Conservation (phyloP, 2,329 filamentous ascomycete species). For the Chaetomiaceae sp. region DNA sequence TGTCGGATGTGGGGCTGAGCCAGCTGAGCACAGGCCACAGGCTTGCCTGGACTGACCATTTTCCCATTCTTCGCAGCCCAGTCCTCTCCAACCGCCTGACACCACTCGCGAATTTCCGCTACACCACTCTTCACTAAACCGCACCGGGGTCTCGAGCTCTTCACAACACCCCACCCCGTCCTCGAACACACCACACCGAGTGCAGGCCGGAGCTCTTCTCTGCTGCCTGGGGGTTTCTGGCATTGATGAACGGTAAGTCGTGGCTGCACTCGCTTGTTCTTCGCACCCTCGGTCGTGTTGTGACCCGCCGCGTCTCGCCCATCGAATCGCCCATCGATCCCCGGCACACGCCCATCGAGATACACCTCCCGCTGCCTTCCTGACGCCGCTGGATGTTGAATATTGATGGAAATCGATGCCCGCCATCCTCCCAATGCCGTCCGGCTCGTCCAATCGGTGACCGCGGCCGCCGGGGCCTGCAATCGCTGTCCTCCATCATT, state of each 20-base stretch:
- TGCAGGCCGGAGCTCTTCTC: conserved; percentile 16
- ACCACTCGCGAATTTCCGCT: conserved; percentile 27
- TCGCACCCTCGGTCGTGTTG: conserved; percentile 23
- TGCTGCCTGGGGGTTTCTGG: conserved; percentile 35
- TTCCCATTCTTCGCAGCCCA: conserved; percentile 19
- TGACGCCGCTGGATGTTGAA: conserved; percentile 22
- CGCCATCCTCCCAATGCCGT: conserved; percentile 30
- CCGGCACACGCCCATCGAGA: conserved; percentile 32
- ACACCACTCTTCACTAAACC: conserved; percentile 27
- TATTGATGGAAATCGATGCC: conserved; percentile 33
- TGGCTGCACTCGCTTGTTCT: conserved; percentile 23
- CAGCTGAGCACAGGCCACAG: conserved; percentile 19
- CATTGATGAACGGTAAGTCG: conserved; percentile 47
- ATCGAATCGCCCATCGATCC: conserved; percentile 34
- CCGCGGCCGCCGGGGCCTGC: conserved; percentile 26
- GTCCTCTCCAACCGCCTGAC: conserved; percentile 24
- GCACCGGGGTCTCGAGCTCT: conserved; percentile 24
- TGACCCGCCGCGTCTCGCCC: conserved; percentile 30
- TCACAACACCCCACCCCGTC: conserved; percentile 23
- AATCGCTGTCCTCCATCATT: conserved; percentile 39
- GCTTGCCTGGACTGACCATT: conserved; percentile 24
- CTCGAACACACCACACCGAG: conserved; percentile 15
- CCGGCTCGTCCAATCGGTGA: conserved; percentile 20
- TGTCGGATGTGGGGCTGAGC: conserved; percentile 8
- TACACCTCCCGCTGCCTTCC: conserved; percentile 26